Base-by-base conservation (phyloP, 257 asterid species). In the Solanum clarkiae region DNA sequence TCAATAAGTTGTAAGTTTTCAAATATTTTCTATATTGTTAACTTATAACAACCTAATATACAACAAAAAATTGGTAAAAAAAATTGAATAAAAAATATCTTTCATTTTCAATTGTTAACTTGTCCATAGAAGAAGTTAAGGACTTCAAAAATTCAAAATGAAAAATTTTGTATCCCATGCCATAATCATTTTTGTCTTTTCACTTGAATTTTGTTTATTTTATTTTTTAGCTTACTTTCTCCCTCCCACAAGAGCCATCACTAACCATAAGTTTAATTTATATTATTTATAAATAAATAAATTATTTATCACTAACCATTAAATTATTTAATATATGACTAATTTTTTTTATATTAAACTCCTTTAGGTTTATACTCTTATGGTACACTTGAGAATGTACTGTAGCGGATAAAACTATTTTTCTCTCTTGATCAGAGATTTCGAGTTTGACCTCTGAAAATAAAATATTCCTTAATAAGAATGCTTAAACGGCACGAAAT, bases 401-500 rank as follows among this genome's bases (percentile, higher is more conserved):
- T 4, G 4, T 0, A 32, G 36, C 32, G 32, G 1, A 29, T 29
- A 0, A 32, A 3, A 0, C 4, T 32, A 4, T 1, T 32, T 32
- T 4, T 3, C 36, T 32, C 36, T 26, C 1, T 26, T 29, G 2
- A 29, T 2, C 1, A 29, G 32, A 32, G 3, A 0, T 32, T 1
- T 32, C 4, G 0, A 32, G 0, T 32, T 32, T 4, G 0, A 32
- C 0, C 4, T 2, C 4, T 32, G 1, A 32, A 32, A 32, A 32
- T 32, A 0, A 32, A 32, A 32, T 0, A 32, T 32, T 32, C 0
- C 0, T 2, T 32, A 0, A 32, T 32, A 4, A 0, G 3, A 32
- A 0, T 0, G 0, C 2, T 2, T 29, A 2, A 29, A 29, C 36
- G 4, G 1, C 36, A 32, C 0, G 0, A 32, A 32, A 32, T 29